Conservation (phyloP, 805 yeast species). For the Priceomyces fermenticarens region DNA sequence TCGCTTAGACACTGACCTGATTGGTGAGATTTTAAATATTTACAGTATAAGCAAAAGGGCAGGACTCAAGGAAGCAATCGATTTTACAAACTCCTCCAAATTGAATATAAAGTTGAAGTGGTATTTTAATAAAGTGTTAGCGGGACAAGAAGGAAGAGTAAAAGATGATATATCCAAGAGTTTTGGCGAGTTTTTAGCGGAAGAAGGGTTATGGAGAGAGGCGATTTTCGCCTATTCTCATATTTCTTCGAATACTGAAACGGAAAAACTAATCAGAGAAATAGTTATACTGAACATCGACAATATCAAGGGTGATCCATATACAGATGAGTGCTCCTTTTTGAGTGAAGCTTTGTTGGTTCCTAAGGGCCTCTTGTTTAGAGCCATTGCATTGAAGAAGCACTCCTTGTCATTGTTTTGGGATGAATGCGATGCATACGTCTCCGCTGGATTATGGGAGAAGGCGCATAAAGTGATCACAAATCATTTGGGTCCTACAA, state of each 20-base stretch:
- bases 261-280: constrained; percentile 38
- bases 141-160: constrained; percentile 10
- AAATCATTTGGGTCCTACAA: constrained; percentile 65
- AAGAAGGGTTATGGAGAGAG: constrained; percentile 50
- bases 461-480: constrained; percentile 64
- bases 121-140: constrained; percentile 47
- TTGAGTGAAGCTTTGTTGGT: constrained; percentile 41
- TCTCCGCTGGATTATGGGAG: constrained; percentile 56
- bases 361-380: constrained; percentile 48
- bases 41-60: constrained; percentile 8
- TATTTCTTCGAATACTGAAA: constrained; percentile 44
- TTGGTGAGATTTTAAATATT: constrained; percentile 20
- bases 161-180: constrained; percentile 24
- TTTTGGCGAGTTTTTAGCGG: constrained; percentile 50
- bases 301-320: constrained; percentile 19
- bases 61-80: constrained; percentile 7
- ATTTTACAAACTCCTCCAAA: constrained; percentile 7
- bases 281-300: constrained; percentile 33
- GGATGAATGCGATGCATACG: constrained; percentile 57
- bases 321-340: constrained; percentile 27
- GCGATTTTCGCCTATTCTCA: constrained; percentile 65
- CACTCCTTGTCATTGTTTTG: constrained; percentile 49
- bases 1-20: constrained; percentile 15
- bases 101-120: constrained; percentile 46
- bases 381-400: constrained; percentile 59